Conservation (phyloP, 2,329 filamentous ascomycete species). For the Phialophora macrospora region DNA sequence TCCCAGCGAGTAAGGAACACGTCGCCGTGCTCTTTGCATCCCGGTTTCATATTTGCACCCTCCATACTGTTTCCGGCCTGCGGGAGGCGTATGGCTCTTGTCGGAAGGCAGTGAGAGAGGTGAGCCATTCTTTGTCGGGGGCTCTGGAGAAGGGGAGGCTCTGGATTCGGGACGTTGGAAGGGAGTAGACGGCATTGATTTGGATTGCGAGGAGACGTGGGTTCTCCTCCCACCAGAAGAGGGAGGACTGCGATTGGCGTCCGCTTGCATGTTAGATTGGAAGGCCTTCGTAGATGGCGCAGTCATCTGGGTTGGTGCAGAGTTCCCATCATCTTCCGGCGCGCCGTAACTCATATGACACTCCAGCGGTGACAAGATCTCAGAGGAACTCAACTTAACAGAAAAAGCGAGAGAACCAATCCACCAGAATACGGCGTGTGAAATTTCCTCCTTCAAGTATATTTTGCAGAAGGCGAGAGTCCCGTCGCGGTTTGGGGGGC, state of each 20-base stretch:
- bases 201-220: slow-evolving; percentile 63
- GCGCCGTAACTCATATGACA: slow-evolving; percentile 31
- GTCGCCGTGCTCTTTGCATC: slow-evolving; percentile 76
- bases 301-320: slow-evolving; percentile 30
- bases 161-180: slow-evolving; percentile 85
- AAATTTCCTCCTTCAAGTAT: slow-evolving; percentile 7
- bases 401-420: background rate
- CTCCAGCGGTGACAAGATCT: slow-evolving; percentile 14
- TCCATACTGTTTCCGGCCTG: slow-evolving; percentile 67
- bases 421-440: background rate
- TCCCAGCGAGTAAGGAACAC: slow-evolving; percentile 92
- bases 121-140: slow-evolving; percentile 74
- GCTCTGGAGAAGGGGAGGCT: slow-evolving; percentile 78
- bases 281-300: slow-evolving; percentile 23
- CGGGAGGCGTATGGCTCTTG: slow-evolving; percentile 74
- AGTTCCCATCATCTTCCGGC: slow-evolving; percentile 35
- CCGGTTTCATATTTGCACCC: slow-evolving; percentile 89
- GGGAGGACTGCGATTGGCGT: slow-evolving; percentile 5
- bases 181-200: slow-evolving; percentile 89
- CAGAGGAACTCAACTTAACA: background rate
- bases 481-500: background rate
- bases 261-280: slow-evolving; percentile 23
- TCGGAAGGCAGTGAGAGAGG: slow-evolving; percentile 91
- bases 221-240: background rate
- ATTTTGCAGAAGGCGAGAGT: background rate